phyloP scores from a whole-genome alignment of 805 yeast species.

The Lipomyces sp. region DNA sequence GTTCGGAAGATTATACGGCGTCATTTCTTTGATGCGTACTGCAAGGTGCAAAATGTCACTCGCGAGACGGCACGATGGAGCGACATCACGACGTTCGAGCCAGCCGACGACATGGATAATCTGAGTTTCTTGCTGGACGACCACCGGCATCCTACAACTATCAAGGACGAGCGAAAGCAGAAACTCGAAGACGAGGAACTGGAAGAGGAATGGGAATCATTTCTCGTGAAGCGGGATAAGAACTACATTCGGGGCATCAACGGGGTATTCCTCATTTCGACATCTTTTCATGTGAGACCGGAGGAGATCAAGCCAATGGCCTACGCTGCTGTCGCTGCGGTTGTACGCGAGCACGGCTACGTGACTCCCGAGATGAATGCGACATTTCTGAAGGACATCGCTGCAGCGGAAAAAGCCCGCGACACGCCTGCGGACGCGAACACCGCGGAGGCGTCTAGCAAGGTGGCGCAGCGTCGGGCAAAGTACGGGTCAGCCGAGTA shows the following conservation, averaged over 20 bases:
- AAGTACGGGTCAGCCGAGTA: background rate
- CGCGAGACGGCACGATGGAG: constrained; percentile 19
- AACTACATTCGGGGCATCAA: constrained; percentile 15
- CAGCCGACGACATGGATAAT: constrained; percentile 1
- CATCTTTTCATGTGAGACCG: background rate
- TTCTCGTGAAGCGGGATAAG: constrained; percentile 10
- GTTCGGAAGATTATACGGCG: constrained; percentile 10
- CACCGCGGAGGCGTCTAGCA: no score
- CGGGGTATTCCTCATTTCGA: constrained; percentile 7
- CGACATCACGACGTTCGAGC: constrained; percentile 17
- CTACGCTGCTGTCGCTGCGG: constrained; percentile 11
- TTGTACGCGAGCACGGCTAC: constrained; percentile 12
- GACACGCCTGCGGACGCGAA: no score
- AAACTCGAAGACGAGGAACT: background rate
- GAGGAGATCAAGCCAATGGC: background rate
- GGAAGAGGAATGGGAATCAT: constrained; percentile 14
- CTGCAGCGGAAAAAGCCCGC: no score
- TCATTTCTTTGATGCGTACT: constrained; percentile 10
- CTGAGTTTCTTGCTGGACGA: constrained; percentile 16
- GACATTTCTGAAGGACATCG: no score
- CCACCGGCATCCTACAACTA: constrained; percentile 1
- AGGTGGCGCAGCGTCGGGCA: no score
- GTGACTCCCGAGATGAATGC: constrained; percentile 5
- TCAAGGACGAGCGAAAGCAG: background rate
- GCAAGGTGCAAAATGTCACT: constrained; percentile 17